A percentile compares a stretch with the other conserved stretches of the same genome.
These are phyloP conservation scores for Erodium maritimum DNA, from an alignment of 345 rosid species.

Conservation along the genomic window DNA sequence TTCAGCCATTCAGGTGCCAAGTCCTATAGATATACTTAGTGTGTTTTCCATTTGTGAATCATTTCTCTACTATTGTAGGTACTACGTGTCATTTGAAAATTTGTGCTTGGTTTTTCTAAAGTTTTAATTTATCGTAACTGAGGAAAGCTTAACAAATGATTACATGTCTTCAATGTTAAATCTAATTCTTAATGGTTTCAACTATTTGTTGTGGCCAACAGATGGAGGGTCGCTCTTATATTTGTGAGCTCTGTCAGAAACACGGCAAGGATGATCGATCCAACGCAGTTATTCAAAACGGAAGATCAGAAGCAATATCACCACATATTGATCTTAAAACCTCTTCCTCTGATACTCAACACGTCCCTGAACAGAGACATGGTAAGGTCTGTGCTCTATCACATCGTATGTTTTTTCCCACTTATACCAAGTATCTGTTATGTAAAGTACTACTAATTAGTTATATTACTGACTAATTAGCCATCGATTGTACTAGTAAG, in stretches of 20 bases:
- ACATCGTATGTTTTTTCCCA: neutral
- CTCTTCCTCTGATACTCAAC: conserved; percentile 14
- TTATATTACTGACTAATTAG: too few species aligned
- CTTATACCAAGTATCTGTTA: neutral
- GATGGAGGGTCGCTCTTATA: conserved; percentile 41
- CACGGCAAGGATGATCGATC: conserved; percentile 30
- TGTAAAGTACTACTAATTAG: neutral
- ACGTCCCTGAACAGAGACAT: conserved; percentile 20
- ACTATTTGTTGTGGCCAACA: conserved; percentile 13
- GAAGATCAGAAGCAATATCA: conserved; percentile 8
- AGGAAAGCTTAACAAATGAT: neutral
- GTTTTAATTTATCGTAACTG: too few species aligned
- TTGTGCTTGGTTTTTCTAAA: too few species aligned
- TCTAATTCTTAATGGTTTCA: neutral
- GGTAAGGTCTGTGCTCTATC: conserved; percentile 57
- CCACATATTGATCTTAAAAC: conserved; percentile 9
- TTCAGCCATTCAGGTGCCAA: too few species aligned
- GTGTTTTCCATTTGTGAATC: too few species aligned
- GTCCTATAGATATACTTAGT: too few species aligned
- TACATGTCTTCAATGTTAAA: neutral
- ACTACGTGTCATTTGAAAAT: too few species aligned
- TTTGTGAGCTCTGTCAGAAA: conserved; percentile 76
- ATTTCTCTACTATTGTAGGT: too few species aligned
- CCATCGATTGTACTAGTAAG: too few species aligned
- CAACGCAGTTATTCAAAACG: conserved; percentile 12